Percentiles rank a stretch among this genome's conserved stretches.
Evolutionary conservation across 164 flowering plant species (phyloP).

Genomic region (Kalanchoe fedtschenkoi): DNA sequence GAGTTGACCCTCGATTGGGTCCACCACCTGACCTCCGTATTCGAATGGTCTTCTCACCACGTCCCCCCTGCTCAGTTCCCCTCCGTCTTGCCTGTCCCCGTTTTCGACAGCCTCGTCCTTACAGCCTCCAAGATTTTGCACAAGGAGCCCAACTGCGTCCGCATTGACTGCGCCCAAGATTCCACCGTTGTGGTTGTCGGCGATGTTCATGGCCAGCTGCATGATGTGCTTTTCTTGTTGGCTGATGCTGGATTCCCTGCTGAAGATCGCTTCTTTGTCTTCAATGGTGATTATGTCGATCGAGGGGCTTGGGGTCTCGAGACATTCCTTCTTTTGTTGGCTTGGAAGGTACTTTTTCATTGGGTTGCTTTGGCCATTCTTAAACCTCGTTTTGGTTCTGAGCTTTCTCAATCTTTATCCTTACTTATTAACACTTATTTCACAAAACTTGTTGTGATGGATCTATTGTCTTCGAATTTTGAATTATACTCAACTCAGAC

Average conservation of each 20-base stretch:
- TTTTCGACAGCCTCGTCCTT: conserved; percentile 53
- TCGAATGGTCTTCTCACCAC: conserved; percentile 72
- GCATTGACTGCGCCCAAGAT: conserved; percentile 19
- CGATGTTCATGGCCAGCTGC: conserved; percentile 87
- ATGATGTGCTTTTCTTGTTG: conserved; percentile 58
- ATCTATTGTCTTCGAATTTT: too few species aligned
- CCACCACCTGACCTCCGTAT: conserved; percentile 29
- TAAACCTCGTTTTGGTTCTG: not conserved
- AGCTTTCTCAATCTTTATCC: not conserved
- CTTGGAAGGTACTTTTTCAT: conserved; percentile 79
- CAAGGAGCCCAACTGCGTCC: conserved; percentile 76
- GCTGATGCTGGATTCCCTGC: conserved; percentile 63
- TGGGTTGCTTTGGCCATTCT: not conserved
- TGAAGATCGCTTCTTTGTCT: conserved; percentile 55
- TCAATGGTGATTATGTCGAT: conserved; percentile 97
- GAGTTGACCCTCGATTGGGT: conserved; percentile 53
- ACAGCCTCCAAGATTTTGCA: conserved; percentile 78
- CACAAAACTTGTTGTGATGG: too few species aligned
- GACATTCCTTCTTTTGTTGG: conserved; percentile 61
- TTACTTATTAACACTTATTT: not conserved
- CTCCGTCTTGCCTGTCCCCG: conserved; percentile 54
- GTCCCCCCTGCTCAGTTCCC: conserved; percentile 53
- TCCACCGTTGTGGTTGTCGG: conserved; percentile 76
- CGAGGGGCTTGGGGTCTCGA: conserved; percentile 99
- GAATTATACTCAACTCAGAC: too few species aligned